Evolutionary conservation across 225 moss, liverwort and hornwort species (phyloP).

Genomic region (Anthoceros angustus): DNA sequence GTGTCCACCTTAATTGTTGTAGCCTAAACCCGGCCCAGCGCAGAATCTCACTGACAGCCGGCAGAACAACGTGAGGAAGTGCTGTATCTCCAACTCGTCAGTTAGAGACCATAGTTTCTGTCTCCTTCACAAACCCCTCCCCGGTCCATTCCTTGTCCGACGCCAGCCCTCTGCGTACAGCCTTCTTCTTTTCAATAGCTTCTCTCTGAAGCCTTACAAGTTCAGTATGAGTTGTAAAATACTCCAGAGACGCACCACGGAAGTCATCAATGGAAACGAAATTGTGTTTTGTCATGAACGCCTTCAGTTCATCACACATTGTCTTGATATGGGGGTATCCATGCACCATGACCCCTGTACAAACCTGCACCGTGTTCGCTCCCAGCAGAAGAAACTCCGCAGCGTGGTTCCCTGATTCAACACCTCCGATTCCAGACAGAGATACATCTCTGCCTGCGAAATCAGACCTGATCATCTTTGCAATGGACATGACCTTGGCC

Average conservation of each 20-base stretch:
- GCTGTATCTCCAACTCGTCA: neutral
- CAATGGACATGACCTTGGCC: conserved; percentile 88
- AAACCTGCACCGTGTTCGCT: conserved; percentile 75
- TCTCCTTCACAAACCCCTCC: conserved; percentile 93
- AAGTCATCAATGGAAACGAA: conserved; percentile 76
- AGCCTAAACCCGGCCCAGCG: too few species aligned
- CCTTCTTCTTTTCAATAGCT: conserved; percentile 36
- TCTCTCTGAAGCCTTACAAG: conserved; percentile 64
- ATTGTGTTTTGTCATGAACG: conserved; percentile 65
- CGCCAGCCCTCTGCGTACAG: conserved; percentile 49
- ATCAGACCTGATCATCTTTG: conserved; percentile 69
- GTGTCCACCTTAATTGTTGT: too few species aligned
- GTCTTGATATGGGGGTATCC: conserved; percentile 74
- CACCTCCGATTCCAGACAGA: conserved; percentile 83
- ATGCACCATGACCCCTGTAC: conserved; percentile 94
- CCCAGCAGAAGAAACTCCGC: conserved; percentile 86
- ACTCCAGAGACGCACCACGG: conserved; percentile 79
- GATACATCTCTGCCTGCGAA: conserved; percentile 47
- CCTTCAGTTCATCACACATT: conserved; percentile 55
- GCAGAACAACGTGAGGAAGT: neutral
- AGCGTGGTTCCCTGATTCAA: conserved; percentile 80
- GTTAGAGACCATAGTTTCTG: conserved; percentile 91
- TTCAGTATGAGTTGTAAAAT: conserved; percentile 79
- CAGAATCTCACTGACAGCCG: neutral
- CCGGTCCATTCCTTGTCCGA: conserved; percentile 96